Evolutionary conservation across 2,329 filamentous ascomycete genomes (phyloP).

Genomic region (Aspergillus niger): DNA sequence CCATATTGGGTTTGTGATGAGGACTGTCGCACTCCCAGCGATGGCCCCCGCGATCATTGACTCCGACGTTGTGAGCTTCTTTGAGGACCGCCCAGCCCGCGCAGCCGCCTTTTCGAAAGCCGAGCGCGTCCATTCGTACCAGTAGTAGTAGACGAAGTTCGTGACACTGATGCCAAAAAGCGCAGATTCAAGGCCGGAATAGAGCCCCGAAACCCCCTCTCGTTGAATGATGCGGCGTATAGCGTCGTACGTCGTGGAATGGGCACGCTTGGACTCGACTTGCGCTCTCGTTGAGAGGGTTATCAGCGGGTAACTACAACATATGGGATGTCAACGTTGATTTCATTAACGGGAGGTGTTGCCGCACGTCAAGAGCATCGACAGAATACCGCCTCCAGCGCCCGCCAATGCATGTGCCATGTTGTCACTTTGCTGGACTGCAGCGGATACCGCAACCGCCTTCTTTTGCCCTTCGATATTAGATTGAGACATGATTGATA

Average conservation of each 20-base stretch:
- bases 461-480: slow-evolving; percentile 39
- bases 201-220: slow-evolving; percentile 85
- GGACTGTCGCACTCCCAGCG: slow-evolving; percentile 88
- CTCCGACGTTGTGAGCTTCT: slow-evolving; percentile 87
- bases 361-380: slow-evolving; percentile 87
- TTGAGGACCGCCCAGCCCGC: slow-evolving; percentile 70
- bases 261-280: slow-evolving; percentile 91
- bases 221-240: slow-evolving; percentile 84
- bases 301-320: slow-evolving; percentile 82
- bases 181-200: slow-evolving; percentile 89
- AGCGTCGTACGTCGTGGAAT: slow-evolving; percentile 80
- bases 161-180: slow-evolving; percentile 97
- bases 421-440: slow-evolving; percentile 87
- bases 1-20: slow-evolving; percentile 99
- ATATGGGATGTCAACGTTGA: slow-evolving; percentile 9
- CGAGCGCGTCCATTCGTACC: slow-evolving; percentile 94
- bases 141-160: slow-evolving; percentile 99
- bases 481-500: slow-evolving; percentile 43
- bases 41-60: slow-evolving; percentile 94
- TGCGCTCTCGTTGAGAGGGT: slow-evolving; percentile 96
- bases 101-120: slow-evolving; percentile 77
- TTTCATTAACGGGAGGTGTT: slow-evolving; percentile 7
- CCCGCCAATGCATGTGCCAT: slow-evolving; percentile 93
- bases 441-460: slow-evolving; percentile 57
- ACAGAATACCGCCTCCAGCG: slow-evolving; percentile 88